Percentiles rank a stretch among this genome's conserved stretches.
Conservation (phyloP, 345 rosid species). For the Diplotaxis tenuifolia region DNA sequence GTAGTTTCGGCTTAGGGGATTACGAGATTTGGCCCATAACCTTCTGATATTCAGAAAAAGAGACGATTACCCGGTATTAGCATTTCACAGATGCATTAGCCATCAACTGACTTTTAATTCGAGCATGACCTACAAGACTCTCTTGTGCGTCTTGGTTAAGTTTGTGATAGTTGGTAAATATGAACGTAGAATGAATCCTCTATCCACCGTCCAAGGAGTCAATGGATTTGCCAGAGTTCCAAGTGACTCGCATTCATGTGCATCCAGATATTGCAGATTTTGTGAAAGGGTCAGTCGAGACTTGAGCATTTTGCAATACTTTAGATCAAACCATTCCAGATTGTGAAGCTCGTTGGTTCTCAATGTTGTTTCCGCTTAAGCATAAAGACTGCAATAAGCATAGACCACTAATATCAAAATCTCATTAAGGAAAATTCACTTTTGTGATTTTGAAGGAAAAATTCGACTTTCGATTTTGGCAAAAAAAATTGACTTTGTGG, state of each 20-base stretch:
- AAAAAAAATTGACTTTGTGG: too few species aligned
- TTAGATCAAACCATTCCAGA: slow-evolving; percentile 27
- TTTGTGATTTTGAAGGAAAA: too few species aligned
- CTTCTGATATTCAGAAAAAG: too few species aligned
- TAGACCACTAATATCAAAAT: too few species aligned
- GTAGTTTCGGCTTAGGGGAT: too few species aligned
- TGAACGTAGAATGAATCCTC: slow-evolving; percentile 28
- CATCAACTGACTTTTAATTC: slow-evolving; percentile 35
- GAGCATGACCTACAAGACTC: slow-evolving; percentile 17
- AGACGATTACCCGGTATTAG: slow-evolving; percentile 15
- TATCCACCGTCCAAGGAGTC: slow-evolving; percentile 15
- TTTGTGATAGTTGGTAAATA: slow-evolving; percentile 39
- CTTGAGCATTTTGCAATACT: slow-evolving; percentile 35
- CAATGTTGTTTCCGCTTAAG: slow-evolving; percentile 31
- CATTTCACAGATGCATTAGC: slow-evolving; percentile 23
- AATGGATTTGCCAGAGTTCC: slow-evolving; percentile 26
- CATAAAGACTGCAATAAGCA: slow-evolving; percentile 23
- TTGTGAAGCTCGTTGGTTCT: slow-evolving; percentile 20
- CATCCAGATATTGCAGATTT: slow-evolving; percentile 20
- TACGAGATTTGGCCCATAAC: too few species aligned
- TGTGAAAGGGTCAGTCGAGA: slow-evolving; percentile 36
- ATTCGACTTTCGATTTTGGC: too few species aligned
- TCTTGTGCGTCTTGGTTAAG: slow-evolving; percentile 28
- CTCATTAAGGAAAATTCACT: too few species aligned
- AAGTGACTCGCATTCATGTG: slow-evolving; percentile 32